Conservation (phyloP, 768 basidiomycete species). For the Pholiota conissans region DNA sequence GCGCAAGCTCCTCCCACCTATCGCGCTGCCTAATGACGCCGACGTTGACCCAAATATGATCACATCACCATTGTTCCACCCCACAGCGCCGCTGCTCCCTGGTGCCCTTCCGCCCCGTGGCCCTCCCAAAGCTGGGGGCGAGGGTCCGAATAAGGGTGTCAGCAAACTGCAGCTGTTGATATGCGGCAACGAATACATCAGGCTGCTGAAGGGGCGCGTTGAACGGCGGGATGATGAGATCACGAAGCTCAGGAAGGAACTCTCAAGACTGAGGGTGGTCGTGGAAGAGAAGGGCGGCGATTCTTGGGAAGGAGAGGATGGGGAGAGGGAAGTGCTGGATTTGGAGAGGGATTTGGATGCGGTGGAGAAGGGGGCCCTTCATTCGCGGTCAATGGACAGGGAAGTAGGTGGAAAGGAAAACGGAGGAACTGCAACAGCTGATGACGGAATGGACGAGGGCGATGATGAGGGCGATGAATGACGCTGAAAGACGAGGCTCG, state of each 20-base stretch:
- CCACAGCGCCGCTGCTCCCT: conserved; percentile 73
- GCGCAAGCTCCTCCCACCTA: conserved; percentile 81
- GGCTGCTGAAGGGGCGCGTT: conserved; percentile 72
- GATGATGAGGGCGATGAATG: conserved; percentile 20
- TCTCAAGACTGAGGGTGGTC: conserved; percentile 54
- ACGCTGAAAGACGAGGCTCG: not conserved
- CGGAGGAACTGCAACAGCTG: not conserved
- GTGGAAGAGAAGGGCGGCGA: conserved; percentile 61
- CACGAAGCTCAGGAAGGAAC: conserved; percentile 60
- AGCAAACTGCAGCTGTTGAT: conserved; percentile 91
- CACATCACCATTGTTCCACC: conserved; percentile 29
- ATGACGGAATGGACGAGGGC: conserved; percentile 18
- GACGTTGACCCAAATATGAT: conserved; percentile 16
- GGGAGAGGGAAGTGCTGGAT: conserved; percentile 50
- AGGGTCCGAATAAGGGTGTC: conserved; percentile 94
- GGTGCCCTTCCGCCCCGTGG: conserved; percentile 90
- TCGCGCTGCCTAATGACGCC: conserved; percentile 73
- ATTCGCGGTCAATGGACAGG: not conserved
- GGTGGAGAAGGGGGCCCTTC: conserved; percentile 30
- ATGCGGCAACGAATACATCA: conserved; percentile 88
- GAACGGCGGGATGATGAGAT: conserved; percentile 84
- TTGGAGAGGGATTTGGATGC: conserved; percentile 62
- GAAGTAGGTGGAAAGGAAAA: not conserved
- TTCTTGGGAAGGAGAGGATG: conserved; percentile 45
- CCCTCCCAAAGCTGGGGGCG: conserved; percentile 78